Base-by-base conservation (phyloP, 2,329 filamentous ascomycete species). In the Fusarium torulosum region DNA sequence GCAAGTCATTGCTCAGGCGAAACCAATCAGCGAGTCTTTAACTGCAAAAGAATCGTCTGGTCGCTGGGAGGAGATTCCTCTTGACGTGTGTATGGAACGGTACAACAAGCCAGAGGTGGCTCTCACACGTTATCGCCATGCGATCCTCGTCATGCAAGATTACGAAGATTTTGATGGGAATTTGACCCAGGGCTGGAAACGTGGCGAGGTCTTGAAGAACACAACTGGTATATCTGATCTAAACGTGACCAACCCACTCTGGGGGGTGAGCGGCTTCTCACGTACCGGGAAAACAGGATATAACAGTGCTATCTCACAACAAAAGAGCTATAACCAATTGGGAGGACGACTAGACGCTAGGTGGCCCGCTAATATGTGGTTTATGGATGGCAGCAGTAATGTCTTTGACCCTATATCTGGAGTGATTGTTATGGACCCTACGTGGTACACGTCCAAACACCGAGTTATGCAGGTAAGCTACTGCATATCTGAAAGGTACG, bases 401-500 rank as follows among this genome's bases (percentile, higher is more conserved):
- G 17, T 29, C 11, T 55, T 63, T 4, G 50, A 66, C 6, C 8
- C 51, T 0, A 3, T 4, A 14, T 63, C 66, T 4, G 66, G 66
- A 1, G 9, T 46, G 4, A 21, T 69, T 2, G 43, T 51, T 4
- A 57, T 58, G 47, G 62, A 63, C 5, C 29, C 27, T 2, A 5
- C 2, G 1, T 17, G 19, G 10, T 41, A 42, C 31, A 45, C 31
- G 5, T 5, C 31, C 9, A 40, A 52, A 25, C 50, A 69, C 10
- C 59, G 46, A 8, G 42, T 58, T 1, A 59, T 69, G 66, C 40
- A 43, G 14, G 38, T 40, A 2, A 29, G 53, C 11, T 45, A 59
- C 10, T 69, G 66, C 27, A 27, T 53, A 33, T 69, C 66, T 5
- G 66, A 69, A 9, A 29, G 45, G 6, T 46, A 35, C 7, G 51